Evolutionary conservation across 257 asterid genomes (phyloP).

Genomic region (Verbena officinalis): DNA sequence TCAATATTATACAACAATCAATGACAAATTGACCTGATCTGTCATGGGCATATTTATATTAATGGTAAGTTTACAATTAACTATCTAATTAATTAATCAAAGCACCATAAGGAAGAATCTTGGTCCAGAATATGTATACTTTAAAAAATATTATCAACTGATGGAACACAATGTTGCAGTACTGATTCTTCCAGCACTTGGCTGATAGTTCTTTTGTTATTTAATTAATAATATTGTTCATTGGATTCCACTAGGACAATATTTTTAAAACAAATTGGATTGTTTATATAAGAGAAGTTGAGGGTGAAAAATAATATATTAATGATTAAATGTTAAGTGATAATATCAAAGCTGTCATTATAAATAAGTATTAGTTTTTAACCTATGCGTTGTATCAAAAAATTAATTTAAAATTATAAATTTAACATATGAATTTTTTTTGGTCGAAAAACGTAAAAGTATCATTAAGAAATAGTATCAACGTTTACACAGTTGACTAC

Average conservation of each 20-base stretch:
- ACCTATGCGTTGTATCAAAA: no score
- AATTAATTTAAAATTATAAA: no score
- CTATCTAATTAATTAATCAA: not conserved
- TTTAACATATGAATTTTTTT: no score
- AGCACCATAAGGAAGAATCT: slow-evolving; percentile 35
- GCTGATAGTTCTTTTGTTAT: not conserved
- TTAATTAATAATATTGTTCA: not conserved
- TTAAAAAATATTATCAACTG: slow-evolving; percentile 8
- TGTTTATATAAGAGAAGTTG: not conserved
- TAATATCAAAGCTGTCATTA: no score
- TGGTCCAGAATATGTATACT: slow-evolving; percentile 35
- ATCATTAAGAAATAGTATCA: no score
- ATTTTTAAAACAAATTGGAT: no score
- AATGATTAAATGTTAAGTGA: no score
- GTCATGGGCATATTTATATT: not conserved
- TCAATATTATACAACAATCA: not conserved
- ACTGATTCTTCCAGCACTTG: slow-evolving; percentile 35
- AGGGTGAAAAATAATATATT: not conserved
- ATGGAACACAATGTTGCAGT: slow-evolving; percentile 26
- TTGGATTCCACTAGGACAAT: not conserved
- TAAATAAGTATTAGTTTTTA: no score
- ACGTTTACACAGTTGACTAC: no score
- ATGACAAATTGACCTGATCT: slow-evolving; percentile 1
- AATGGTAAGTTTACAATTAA: not conserved
- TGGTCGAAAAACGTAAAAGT: no score